These are phyloP conservation scores for Stenogyne calaminthoides DNA, from an alignment of 305 asterid genomes.

Conservation along the genomic window DNA sequence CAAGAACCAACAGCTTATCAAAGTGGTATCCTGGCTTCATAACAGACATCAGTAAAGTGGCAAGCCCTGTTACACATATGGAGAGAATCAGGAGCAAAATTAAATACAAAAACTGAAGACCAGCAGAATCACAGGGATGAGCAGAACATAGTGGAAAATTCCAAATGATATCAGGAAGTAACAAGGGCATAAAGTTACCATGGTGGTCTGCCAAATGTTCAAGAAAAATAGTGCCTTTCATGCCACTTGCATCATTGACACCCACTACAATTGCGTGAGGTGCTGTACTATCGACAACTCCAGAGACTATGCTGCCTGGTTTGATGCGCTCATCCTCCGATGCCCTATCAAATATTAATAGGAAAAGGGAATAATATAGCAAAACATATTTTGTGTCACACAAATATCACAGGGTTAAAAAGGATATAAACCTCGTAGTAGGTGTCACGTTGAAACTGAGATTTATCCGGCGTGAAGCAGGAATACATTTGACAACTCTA, in stretches of 20 bases:
- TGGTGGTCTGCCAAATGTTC: constrained; percentile 93
- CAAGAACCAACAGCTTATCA: constrained; percentile 90
- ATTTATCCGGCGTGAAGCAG: constrained; percentile 68
- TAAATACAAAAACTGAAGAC: constrained; percentile 15
- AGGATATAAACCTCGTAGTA: constrained; percentile 64
- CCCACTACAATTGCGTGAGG: constrained; percentile 58
- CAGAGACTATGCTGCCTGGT: constrained; percentile 82
- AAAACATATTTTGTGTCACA: neutral
- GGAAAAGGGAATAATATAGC: neutral
- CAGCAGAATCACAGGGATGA: constrained; percentile 16
- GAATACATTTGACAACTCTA: constrained; percentile 71
- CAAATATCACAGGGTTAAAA: constrained; percentile 19
- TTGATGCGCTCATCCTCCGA: constrained; percentile 52
- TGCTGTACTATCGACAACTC: constrained; percentile 73
- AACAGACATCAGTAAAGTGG: constrained; percentile 58
- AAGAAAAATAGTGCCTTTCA: constrained; percentile 72
- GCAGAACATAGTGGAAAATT: constrained; percentile 12
- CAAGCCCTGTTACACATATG: constrained; percentile 56
- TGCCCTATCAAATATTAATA: constrained; percentile 43
- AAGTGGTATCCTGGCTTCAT: constrained; percentile 82
- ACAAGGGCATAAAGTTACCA: constrained; percentile 45
- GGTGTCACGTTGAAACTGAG: constrained; percentile 82
- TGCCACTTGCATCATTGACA: constrained; percentile 51
- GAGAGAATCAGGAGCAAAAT: constrained; percentile 7
- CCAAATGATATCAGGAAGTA: constrained; percentile 21